These are phyloP conservation scores for Lecanosticta acicola DNA, from an alignment of 2,329 filamentous ascomycete genomes.

Conservation along the genomic window DNA sequence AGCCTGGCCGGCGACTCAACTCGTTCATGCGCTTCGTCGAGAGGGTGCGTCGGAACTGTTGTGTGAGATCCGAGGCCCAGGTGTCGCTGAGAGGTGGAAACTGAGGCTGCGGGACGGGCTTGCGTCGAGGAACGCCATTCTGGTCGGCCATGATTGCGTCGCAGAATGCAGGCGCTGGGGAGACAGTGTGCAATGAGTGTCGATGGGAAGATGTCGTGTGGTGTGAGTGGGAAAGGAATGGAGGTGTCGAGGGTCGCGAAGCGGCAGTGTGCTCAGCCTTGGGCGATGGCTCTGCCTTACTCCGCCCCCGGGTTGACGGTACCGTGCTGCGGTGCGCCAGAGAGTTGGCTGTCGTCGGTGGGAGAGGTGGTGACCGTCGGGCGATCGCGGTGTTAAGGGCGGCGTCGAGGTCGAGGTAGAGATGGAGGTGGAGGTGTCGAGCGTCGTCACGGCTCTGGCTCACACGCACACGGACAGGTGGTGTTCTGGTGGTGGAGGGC, in stretches of 20 bases:
- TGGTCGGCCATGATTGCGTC: conserved; percentile 24
- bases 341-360: too few species aligned
- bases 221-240: neutral
- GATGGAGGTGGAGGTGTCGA: neutral
- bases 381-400: too few species aligned
- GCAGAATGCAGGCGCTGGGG: neutral
- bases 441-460: neutral
- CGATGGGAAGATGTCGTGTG: neutral
- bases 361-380: too few species aligned
- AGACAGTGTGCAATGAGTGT: neutral
- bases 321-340: too few species aligned
- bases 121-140: conserved; percentile 28
- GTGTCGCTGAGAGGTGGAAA: conserved; percentile 45
- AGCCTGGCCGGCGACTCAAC: conserved; percentile 45
- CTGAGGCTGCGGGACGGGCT: conserved; percentile 25
- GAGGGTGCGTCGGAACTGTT: conserved; percentile 81
- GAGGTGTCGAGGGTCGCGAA: neutral
- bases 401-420: neutral
- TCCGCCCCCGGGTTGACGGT: too few species aligned
- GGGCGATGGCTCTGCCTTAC: too few species aligned
- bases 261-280: neutral
- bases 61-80: conserved; percentile 71
- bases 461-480: neutral
- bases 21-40: conserved; percentile 83
- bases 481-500: too few species aligned